Percentiles rank a stretch among this genome's conserved stretches.
Evolutionary conservation across 306 rosid species (phyloP).

Genomic region (Pterocarpus santalinus): DNA sequence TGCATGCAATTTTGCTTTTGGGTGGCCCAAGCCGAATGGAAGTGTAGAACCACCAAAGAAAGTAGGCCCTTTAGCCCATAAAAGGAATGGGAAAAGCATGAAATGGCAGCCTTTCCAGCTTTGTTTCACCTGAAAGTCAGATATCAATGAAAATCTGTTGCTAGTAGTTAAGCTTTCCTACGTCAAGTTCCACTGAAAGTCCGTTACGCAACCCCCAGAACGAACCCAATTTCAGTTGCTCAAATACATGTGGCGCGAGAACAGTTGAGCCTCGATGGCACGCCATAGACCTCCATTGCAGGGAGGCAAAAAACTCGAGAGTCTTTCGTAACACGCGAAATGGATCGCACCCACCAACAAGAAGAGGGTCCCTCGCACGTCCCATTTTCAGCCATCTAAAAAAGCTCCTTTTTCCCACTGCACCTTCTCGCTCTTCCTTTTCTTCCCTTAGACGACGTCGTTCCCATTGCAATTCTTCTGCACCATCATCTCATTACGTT

Average conservation of each 20-base stretch:
- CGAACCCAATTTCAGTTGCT: not conserved
- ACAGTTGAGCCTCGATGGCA: not conserved
- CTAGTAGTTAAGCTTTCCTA: not conserved
- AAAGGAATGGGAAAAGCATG: not conserved
- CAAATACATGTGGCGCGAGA: conserved; percentile 3
- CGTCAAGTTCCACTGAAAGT: not conserved
- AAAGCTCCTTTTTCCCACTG: conserved; percentile 25
- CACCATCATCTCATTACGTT: not conserved
- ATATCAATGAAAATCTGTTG: not conserved
- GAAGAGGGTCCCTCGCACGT: conserved; percentile 37
- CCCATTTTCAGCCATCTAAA: conserved; percentile 36
- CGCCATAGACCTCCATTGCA: conserved; percentile 7
- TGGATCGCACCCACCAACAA: conserved; percentile 40
- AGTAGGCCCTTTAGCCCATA: conserved; percentile 12
- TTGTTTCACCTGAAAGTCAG: not conserved
- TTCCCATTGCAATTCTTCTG: conserved; percentile 6
- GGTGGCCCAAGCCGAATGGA: not conserved
- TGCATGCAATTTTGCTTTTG: not conserved
- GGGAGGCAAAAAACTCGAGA: conserved; percentile 37
- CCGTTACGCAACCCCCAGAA: not conserved
- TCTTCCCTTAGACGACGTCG: conserved; percentile 29
- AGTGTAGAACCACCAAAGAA: not conserved
- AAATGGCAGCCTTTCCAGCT: not conserved
- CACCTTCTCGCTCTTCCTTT: not conserved
- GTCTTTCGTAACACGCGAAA: conserved; percentile 55